Evolutionary conservation across 768 basidiomycete genomes (phyloP).

Genomic region (Astraeus odoratus): DNA sequence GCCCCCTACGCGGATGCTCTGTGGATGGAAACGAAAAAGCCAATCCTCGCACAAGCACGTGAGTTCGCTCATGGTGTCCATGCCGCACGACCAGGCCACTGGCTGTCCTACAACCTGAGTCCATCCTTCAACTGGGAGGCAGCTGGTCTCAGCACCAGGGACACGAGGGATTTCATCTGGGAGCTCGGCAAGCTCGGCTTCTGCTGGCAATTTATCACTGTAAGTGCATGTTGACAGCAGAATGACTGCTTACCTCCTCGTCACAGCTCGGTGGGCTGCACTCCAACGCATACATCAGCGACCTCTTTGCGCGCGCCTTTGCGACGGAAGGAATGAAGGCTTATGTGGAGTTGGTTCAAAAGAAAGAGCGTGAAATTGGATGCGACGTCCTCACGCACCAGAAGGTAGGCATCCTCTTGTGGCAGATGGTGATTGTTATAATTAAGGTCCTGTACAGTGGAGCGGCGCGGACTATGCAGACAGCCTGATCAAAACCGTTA

Average conservation of each 20-base stretch:
- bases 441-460: conserved; percentile 51
- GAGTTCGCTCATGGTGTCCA: conserved; percentile 91
- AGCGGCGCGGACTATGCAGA: conserved; percentile 93
- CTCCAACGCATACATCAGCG: conserved; percentile 95
- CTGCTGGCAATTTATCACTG: conserved; percentile 99
- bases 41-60: conserved; percentile 84
- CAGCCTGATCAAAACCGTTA: conserved; percentile 88
- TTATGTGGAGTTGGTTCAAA: conserved; percentile 91
- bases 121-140: conserved; percentile 95
- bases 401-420: conserved; percentile 48
- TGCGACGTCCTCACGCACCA: conserved; percentile 98
- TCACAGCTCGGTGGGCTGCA: conserved; percentile 89
- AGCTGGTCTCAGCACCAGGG: conserved; percentile 76
- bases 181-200: conserved; percentile 92
- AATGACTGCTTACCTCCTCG: conserved; percentile 3
- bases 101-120: conserved; percentile 94
- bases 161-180: conserved; percentile 90
- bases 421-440: background rate
- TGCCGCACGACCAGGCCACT: conserved; percentile 76
- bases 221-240: conserved; percentile 31
- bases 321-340: conserved; percentile 98
- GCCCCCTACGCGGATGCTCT: conserved; percentile 89
- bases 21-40: conserved; percentile 98
- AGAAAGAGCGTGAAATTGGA: conserved; percentile 86
- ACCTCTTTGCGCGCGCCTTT: conserved; percentile 82